Evolutionary conservation across 2,329 filamentous ascomycete species (phyloP).

Genomic region (Aspergillus transmontanensis): DNA sequence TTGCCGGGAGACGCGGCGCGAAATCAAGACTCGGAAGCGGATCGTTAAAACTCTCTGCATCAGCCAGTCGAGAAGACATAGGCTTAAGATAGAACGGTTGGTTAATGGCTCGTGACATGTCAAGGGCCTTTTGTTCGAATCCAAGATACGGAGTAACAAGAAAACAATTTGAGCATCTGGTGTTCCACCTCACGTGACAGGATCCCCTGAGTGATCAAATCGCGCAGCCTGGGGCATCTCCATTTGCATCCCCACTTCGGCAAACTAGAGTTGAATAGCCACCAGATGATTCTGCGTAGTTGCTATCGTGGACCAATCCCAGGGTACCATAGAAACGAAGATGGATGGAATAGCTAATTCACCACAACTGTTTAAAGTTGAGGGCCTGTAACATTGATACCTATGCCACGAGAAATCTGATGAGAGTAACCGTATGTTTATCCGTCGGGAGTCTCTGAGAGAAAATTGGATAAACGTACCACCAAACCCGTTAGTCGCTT

Average conservation of each 20-base stretch:
- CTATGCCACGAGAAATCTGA: too few relatives aligned
- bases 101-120: background rate
- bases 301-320: background rate
- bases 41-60: background rate
- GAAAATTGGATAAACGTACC: too few relatives aligned
- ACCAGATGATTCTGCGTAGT: background rate
- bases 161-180: background rate
- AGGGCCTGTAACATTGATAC: too few relatives aligned
- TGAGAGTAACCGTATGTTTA: too few relatives aligned
- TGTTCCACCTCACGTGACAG: background rate
- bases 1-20: slow-evolving; percentile 1
- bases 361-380: background rate
- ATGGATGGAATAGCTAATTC: background rate
- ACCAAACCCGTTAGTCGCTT: background rate
- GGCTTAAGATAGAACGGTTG: too few relatives aligned
- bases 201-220: too few relatives aligned
- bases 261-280: background rate
- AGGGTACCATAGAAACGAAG: background rate
- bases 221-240: too few relatives aligned
- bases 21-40: background rate
- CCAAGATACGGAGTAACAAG: background rate
- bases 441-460: too few relatives aligned
- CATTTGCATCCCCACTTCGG: background rate
- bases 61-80: background rate
- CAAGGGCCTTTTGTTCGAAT: background rate